Evolutionary conservation across 2,329 filamentous ascomycete genomes (phyloP), one percentile per base, ranked within the genome.

Genomic region (Xylariaceae sp.): DNA sequence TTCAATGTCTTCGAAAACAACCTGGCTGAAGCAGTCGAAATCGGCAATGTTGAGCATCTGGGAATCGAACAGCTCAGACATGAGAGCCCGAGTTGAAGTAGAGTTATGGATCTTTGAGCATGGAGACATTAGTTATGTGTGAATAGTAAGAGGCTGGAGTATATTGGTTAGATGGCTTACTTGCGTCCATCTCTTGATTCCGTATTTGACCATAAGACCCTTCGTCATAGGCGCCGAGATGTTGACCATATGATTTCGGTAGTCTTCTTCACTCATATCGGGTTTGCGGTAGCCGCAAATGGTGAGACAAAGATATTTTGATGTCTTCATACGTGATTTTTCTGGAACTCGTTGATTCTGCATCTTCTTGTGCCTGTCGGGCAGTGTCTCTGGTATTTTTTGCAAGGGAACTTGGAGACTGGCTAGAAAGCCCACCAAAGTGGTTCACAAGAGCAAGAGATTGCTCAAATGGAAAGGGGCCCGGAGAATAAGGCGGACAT

Each of bases 11-110:
- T 66, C 49, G 52, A 76, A 76, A 0, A 74, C 61, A 0, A 73
- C 68, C 54, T 76, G 72, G 39, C 67, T 73, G 52, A 76, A 73
- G 53, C 69, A 74, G 56, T 76, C 73, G 46, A 65, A 76, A 48
- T 74, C 68, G 4, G 72, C 71, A 4, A 74, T n/a, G 39, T 74
- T 73, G n/a, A 53, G 46, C 64, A 77, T 70, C 47, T 76, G 72
- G 1, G 56, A 64, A 47, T 75, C 73, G 51, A 63, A 68, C 1
- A 76, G 55, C 40, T 63, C 49, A 10, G 49, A 41, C 71, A 75
- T 74, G 10, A 73, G 51, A 0, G 54, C 53, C 4, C 69, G 64
- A 1, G 69, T 69, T 2, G 46, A 47, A 1, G 21, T 50, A 10
- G 52, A 53, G 42, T 71, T 74, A 50, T 75, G 72, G 22, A 71